These are phyloP conservation scores for Papiliotrema terrestris DNA, from an alignment of 1,284 basidiomycete genomes.

Conservation along the genomic window DNA sequence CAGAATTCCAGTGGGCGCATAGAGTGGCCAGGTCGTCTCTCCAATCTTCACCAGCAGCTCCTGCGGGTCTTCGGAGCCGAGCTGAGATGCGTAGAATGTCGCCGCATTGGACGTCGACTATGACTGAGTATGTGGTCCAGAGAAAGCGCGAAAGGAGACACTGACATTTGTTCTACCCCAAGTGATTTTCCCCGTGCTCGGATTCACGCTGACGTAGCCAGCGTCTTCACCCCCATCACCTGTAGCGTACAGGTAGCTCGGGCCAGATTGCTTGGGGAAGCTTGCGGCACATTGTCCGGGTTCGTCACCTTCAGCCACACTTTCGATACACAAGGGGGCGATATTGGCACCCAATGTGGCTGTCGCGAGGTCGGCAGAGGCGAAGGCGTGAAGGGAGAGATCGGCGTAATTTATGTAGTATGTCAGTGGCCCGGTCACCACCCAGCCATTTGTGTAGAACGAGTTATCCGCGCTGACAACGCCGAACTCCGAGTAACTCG, in stretches of 20 bases:
- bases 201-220: not conserved
- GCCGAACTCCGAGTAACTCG: not conserved
- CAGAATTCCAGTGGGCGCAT: not conserved
- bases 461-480: not conserved
- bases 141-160: not conserved
- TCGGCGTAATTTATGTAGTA: not conserved
- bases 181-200: not conserved
- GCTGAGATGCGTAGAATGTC: not conserved
- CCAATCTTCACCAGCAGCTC: not conserved
- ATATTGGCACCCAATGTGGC: not conserved
- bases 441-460: not conserved
- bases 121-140: not conserved
- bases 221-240: not conserved
- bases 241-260: not conserved
- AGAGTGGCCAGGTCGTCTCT: not conserved
- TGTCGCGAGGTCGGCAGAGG: not conserved
- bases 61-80: not conserved
- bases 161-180: not conserved
- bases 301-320: not conserved
- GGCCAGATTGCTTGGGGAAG: not conserved
- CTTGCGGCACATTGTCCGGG: not conserved
- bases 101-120: not conserved
- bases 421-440: not conserved
- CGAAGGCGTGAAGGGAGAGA: not conserved
- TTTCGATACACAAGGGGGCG: not conserved